Evolutionary conservation across 139 green algal species (phyloP).

Genomic region (Picochlorum sp.): DNA sequence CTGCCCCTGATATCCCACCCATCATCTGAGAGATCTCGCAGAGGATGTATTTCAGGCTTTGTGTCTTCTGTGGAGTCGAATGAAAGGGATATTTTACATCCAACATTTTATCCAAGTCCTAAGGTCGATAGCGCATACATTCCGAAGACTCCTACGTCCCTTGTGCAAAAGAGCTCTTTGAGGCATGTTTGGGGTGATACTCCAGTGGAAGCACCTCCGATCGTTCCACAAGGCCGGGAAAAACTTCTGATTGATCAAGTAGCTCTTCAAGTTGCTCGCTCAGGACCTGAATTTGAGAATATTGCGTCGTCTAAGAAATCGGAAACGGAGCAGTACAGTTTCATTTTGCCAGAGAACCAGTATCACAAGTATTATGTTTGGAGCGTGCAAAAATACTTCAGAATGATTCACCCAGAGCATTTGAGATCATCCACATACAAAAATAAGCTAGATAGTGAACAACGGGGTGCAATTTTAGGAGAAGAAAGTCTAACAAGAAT

Average conservation of each 20-base stretch:
- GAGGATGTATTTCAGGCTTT: not conserved
- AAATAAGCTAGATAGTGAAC: slow-evolving; percentile 43
- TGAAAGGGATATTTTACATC: not conserved
- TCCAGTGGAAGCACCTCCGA: not conserved
- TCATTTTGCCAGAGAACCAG: not conserved
- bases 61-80: not conserved
- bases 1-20: not conserved
- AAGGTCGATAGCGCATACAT: slow-evolving; percentile 22
- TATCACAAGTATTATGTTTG: slow-evolving; percentile 8
- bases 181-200: not conserved
- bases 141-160: slow-evolving; percentile 5
- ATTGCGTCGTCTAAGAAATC: slow-evolving; percentile 37
- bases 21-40: not conserved
- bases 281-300: slow-evolving; percentile 70
- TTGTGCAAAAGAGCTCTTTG: too few relatives aligned
- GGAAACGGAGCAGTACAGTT: too few relatives aligned
- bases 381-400: not conserved
- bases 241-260: slow-evolving; percentile 61
- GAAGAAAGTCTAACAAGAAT: slow-evolving; percentile 43
- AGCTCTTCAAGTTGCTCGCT: slow-evolving; percentile 70
- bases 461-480: slow-evolving; percentile 52
- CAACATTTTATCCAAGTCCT: slow-evolving; percentile 24
- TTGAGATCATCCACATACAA: slow-evolving; percentile 8
- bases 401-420: slow-evolving; percentile 6
- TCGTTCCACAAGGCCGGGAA: slow-evolving; percentile 37